Conservation (phyloP, 23 red algal species). For the Gracilaria vermiculophylla region DNA sequence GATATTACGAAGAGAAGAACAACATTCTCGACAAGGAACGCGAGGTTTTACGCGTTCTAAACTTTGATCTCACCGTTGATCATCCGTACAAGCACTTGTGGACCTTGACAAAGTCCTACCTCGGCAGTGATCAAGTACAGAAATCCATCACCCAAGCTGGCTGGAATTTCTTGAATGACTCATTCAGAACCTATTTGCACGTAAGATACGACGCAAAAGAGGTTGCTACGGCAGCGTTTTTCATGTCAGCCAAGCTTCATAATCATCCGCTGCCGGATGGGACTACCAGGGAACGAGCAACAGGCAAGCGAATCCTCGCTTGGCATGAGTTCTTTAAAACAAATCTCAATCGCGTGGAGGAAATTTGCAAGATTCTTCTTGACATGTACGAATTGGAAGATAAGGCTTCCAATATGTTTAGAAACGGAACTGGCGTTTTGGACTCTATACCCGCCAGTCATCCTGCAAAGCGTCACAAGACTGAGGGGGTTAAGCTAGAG, state of each 20-base stretch:
- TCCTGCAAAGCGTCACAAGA: slow-evolving; percentile 50
- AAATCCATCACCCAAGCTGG: slow-evolving; percentile 76
- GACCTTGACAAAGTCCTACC: slow-evolving; percentile 65
- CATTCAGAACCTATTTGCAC: slow-evolving; percentile 78
- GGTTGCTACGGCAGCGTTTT: slow-evolving; percentile 78
- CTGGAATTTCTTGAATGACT: slow-evolving; percentile 90
- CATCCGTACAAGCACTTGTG: slow-evolving; percentile 83
- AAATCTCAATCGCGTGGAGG: slow-evolving; percentile 58
- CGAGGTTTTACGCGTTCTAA: slow-evolving; percentile 79
- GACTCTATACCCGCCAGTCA: slow-evolving; percentile 27
- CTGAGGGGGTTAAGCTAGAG: not conserved
- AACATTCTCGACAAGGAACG: slow-evolving; percentile 73
- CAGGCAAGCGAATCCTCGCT: slow-evolving; percentile 54
- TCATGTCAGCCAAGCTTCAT: slow-evolving; percentile 71
- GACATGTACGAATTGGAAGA: slow-evolving; percentile 71
- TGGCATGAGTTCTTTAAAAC: slow-evolving; percentile 82
- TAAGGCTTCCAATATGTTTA: not conserved
- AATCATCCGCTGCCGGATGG: slow-evolving; percentile 64
- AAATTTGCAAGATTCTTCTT: slow-evolving; percentile 68
- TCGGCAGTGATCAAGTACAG: slow-evolving; percentile 45
- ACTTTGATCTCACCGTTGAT: slow-evolving; percentile 88
- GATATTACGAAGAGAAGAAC: slow-evolving; percentile 82
- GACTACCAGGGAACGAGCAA: slow-evolving; percentile 35
- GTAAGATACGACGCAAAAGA: slow-evolving; percentile 74
- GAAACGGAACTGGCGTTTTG: slow-evolving; percentile 27